Percentiles rank a stretch among this genome's conserved stretches.
phyloP scores from a whole-genome alignment of 106 monocot species.

The Dendrobium officinale region DNA sequence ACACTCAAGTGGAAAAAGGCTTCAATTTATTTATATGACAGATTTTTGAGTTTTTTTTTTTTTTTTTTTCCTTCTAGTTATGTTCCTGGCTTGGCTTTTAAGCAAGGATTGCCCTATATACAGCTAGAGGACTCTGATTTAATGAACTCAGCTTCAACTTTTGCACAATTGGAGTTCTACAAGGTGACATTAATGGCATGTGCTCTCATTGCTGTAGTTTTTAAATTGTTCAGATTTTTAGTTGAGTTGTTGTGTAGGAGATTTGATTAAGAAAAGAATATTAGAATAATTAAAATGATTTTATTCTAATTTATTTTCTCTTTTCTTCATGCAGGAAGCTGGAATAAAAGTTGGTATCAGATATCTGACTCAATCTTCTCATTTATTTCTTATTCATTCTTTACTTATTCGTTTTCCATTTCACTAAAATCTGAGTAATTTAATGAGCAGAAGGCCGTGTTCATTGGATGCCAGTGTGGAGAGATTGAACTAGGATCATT shows the following conservation, averaged over 20 bases:
- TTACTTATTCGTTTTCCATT: neutral
- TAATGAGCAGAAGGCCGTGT: constrained; percentile 40
- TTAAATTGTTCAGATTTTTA: too few species aligned
- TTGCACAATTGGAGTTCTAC: constrained; percentile 59
- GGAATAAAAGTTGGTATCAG: constrained; percentile 55
- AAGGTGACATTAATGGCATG: constrained; percentile 17
- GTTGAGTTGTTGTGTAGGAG: too few species aligned
- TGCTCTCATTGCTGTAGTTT: too few species aligned
- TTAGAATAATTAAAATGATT: too few species aligned
- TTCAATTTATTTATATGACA: too few species aligned
- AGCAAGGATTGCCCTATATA: constrained; percentile 25
- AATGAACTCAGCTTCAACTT: constrained; percentile 23
- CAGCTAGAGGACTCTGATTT: constrained; percentile 27
- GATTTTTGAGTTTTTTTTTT: neutral
- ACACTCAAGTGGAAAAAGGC: too few species aligned
- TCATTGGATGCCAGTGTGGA: constrained; percentile 54
- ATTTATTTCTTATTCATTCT: neutral
- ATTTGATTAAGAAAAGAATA: too few species aligned
- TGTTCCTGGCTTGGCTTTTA: constrained; percentile 66
- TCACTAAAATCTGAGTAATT: neutral
- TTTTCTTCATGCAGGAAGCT: constrained; percentile 42
- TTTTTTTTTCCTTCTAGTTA: constrained; percentile 9
- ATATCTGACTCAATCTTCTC: too few species aligned
- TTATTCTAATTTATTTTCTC: neutral
- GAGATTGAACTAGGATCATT: constrained; percentile 66